phyloP scores from a whole-genome alignment of 768 basidiomycete genomes.

The Podaxis pistillaris region DNA sequence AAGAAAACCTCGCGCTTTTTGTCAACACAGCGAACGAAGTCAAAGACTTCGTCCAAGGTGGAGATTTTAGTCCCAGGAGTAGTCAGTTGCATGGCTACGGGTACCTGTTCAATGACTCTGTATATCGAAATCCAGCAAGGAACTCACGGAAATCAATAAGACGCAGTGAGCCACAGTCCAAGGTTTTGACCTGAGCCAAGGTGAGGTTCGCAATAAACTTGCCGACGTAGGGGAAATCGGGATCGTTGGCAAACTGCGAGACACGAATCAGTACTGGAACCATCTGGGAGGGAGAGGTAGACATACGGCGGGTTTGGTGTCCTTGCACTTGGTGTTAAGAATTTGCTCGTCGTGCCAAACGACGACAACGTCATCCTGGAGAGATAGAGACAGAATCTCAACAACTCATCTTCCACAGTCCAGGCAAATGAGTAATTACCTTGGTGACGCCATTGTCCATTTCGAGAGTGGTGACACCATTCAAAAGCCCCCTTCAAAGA shows the following conservation, averaged over 20 bases:
- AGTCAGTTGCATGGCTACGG: conserved; percentile 56
- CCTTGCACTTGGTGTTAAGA: conserved; percentile 58
- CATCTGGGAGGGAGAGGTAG: neutral
- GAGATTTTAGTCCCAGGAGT: conserved; percentile 72
- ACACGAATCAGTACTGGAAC: conserved; percentile 7
- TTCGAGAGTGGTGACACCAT: conserved; percentile 76
- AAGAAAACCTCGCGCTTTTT: conserved; percentile 57
- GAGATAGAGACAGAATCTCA: neutral
- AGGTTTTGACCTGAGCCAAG: conserved; percentile 71
- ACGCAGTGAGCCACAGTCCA: conserved; percentile 77
- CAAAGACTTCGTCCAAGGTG: conserved; percentile 72
- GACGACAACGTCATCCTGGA: conserved; percentile 70
- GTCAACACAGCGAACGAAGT: conserved; percentile 74
- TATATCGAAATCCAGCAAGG: neutral
- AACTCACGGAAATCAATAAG: conserved; percentile 55
- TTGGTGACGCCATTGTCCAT: conserved; percentile 77
- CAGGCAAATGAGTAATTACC: conserved; percentile 31
- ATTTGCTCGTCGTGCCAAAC: conserved; percentile 83
- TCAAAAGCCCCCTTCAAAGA: conserved; percentile 61
- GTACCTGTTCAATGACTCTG: neutral
- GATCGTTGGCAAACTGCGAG: conserved; percentile 53
- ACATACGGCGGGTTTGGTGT: conserved; percentile 63
- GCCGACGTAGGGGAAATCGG: conserved; percentile 72
- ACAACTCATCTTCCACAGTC: neutral
- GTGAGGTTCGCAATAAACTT: conserved; percentile 77